A percentile compares a stretch with the other conserved stretches of the same genome.
These are phyloP conservation scores for Lepidium aucheri DNA, from an alignment of 345 rosid species.

Conservation along the genomic window DNA sequence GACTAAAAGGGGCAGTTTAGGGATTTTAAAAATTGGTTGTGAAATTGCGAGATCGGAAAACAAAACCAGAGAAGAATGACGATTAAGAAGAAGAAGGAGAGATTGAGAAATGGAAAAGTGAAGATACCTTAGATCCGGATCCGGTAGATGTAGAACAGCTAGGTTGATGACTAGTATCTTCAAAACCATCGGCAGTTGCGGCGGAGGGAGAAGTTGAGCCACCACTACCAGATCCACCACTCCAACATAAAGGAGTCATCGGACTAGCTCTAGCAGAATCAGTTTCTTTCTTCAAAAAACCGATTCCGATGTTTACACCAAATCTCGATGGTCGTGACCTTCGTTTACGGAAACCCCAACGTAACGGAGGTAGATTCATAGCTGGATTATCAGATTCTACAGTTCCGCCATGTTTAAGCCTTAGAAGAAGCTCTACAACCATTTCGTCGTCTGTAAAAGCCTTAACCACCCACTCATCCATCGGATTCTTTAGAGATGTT, in stretches of 20 bases:
- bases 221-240: slow-evolving; percentile 40
- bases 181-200: slow-evolving; percentile 47
- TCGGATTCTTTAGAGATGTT: not conserved
- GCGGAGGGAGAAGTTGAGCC: slow-evolving; percentile 42
- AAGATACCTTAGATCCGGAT: slow-evolving; percentile 66
- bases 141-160: slow-evolving; percentile 34
- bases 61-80: not conserved
- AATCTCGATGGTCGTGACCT: slow-evolving; percentile 36
- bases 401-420: slow-evolving; percentile 34
- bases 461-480: slow-evolving; percentile 56
- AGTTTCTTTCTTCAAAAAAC: slow-evolving; percentile 25
- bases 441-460: slow-evolving; percentile 56
- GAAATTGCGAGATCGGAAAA: not conserved
- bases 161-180: slow-evolving; percentile 46
- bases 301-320: not conserved
- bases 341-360: slow-evolving; percentile 54
- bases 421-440: slow-evolving; percentile 56
- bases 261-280: slow-evolving; percentile 53
- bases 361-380: slow-evolving; percentile 22
- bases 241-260: slow-evolving; percentile 62
- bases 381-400: slow-evolving; percentile 14
- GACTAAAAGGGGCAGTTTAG: not conserved
- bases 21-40: not conserved
- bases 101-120: not conserved
- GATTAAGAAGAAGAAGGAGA: not conserved